phyloP scores from a whole-genome alignment of 2,329 filamentous ascomycete genomes.

The Colletotrichum sublineola region DNA sequence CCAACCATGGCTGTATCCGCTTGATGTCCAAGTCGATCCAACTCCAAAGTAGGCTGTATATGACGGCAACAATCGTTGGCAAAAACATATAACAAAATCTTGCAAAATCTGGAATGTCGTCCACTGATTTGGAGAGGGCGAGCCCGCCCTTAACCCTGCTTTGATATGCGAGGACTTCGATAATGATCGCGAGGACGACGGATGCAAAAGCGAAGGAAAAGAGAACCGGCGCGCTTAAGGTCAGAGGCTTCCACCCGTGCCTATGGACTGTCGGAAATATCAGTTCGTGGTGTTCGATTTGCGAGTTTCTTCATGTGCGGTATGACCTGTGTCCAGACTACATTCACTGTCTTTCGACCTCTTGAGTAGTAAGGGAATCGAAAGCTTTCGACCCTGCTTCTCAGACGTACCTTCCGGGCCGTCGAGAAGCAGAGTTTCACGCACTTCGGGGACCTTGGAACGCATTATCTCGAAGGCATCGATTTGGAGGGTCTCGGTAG shows the following conservation, averaged over 20 bases:
- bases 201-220: constrained; percentile 53
- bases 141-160: constrained; percentile 59
- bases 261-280: constrained; percentile 13
- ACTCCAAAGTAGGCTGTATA: constrained; percentile 69
- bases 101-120: constrained; percentile 52
- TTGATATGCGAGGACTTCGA: constrained; percentile 60
- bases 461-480: constrained; percentile 9
- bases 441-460: background rate
- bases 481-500: background rate
- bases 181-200: constrained; percentile 54
- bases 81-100: constrained; percentile 63
- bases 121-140: constrained; percentile 43
- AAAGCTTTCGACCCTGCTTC: constrained; percentile 9
- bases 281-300: background rate
- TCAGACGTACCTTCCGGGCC: background rate
- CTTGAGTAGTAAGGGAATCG: constrained; percentile 5
- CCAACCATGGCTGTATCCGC: constrained; percentile 71
- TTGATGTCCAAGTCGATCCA: constrained; percentile 73
- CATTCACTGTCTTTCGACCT: constrained; percentile 18
- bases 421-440: constrained; percentile 8
- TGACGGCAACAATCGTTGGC: constrained; percentile 66
- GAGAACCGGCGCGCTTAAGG: constrained; percentile 54
- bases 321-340: constrained; percentile 27
- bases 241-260: constrained; percentile 55
- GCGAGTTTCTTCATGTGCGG: too few relatives aligned